Evolutionary conservation across 108 stramenopile genomes (phyloP).

Genomic region (Aurantiochytrium sp.): DNA sequence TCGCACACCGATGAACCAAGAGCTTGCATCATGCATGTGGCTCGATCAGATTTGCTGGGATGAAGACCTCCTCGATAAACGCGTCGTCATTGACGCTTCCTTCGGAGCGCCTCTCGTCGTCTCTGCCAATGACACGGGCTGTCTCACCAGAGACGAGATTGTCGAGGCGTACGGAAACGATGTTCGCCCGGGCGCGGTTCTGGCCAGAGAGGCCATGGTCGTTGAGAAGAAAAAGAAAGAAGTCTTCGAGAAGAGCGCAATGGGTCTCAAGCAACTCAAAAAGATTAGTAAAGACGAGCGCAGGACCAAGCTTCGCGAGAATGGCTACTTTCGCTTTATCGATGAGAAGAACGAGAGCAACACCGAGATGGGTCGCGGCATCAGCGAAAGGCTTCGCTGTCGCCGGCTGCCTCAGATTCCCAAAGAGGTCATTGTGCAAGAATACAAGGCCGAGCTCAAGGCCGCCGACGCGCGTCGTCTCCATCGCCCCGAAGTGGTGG

Average conservation of each 20-base stretch:
- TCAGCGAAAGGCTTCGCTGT: neutral
- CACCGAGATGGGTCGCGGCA: neutral
- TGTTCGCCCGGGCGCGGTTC: neutral
- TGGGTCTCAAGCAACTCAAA: neutral
- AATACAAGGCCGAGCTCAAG: neutral
- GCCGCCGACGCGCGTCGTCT: neutral
- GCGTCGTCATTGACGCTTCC: neutral
- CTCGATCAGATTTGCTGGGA: neutral
- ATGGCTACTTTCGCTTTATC: slow-evolving; percentile 6
- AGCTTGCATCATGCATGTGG: neutral
- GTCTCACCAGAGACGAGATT: neutral
- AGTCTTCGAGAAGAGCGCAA: neutral
- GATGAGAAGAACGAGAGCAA: neutral
- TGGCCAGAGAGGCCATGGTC: neutral
- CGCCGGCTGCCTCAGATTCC: neutral
- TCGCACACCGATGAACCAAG: neutral
- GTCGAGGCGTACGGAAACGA: neutral
- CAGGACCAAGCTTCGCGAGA: neutral
- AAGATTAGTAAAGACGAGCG: neutral
- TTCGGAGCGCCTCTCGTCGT: neutral
- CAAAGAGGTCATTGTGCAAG: neutral
- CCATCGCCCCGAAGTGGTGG: neutral
- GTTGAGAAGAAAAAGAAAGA: neutral
- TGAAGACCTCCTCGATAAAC: neutral
- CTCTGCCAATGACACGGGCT: neutral